phyloP scores from a whole-genome alignment of 2,329 filamentous ascomycete genomes.

The Cyphellophora europaea region DNA sequence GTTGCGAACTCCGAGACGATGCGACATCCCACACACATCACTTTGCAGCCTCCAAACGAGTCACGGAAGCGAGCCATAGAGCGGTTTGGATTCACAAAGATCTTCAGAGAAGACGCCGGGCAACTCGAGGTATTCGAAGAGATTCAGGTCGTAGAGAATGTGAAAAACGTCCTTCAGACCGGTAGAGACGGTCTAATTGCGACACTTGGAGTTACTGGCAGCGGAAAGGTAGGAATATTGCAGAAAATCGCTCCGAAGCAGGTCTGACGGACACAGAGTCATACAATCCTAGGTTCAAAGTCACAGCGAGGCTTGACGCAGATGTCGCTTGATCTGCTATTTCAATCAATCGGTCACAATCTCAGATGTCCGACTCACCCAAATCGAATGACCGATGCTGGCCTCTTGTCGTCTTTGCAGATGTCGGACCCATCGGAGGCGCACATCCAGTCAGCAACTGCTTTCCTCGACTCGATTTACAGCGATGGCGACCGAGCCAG shows the following conservation, averaged over 20 bases:
- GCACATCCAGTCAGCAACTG: constrained; percentile 60
- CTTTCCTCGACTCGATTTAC: constrained; percentile 72
- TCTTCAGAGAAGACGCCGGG: constrained; percentile 77
- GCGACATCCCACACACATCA: constrained; percentile 56
- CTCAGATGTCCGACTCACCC: constrained; percentile 52
- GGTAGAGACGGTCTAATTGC: constrained; percentile 84
- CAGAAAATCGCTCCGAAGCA: constrained; percentile 1
- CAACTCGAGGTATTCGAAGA: constrained; percentile 83
- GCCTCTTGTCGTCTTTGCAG: constrained; percentile 63
- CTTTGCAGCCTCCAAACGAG: constrained; percentile 71
- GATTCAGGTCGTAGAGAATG: constrained; percentile 41
- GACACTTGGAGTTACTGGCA: constrained; percentile 88
- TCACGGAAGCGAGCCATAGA: constrained; percentile 78
- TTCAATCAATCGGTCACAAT: constrained; percentile 65
- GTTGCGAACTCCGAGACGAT: constrained; percentile 27
- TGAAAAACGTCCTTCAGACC: constrained; percentile 72
- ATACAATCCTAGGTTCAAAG: constrained; percentile 87
- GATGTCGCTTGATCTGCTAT: constrained; percentile 81
- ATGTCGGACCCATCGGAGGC: constrained; percentile 75
- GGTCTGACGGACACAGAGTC: constrained; percentile 51
- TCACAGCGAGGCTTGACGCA: constrained; percentile 84
- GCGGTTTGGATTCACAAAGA: constrained; percentile 85
- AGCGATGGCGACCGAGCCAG: constrained; percentile 51
- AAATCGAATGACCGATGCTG: constrained; percentile 40
- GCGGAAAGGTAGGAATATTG: constrained; percentile 66